Evolutionary conservation across 768 basidiomycete genomes (phyloP).

Genomic region (Boletus rubropictus): DNA sequence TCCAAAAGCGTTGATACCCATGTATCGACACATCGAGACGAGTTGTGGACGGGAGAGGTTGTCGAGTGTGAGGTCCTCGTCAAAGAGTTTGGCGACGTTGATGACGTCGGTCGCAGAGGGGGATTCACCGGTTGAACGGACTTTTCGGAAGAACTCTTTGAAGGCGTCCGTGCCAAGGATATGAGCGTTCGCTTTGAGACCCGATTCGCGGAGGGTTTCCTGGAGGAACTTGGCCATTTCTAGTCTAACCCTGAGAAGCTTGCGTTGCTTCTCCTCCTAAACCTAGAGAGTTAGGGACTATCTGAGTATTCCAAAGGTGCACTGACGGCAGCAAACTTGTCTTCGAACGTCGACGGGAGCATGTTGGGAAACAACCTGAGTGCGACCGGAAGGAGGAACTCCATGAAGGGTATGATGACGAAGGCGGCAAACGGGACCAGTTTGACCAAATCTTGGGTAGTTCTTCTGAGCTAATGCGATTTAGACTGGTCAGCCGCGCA

Average conservation of each 20-base stretch:
- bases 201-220: conserved; percentile 92
- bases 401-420: conserved; percentile 97
- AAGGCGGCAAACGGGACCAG: conserved; percentile 95
- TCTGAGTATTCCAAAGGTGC: background rate
- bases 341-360: conserved; percentile 97
- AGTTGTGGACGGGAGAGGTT: conserved; percentile 98
- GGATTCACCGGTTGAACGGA: conserved; percentile 90
- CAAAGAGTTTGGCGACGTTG: conserved; percentile 93
- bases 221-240: conserved; percentile 99
- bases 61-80: conserved; percentile 96
- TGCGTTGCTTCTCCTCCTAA: conserved; percentile 95
- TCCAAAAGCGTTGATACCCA: conserved; percentile 97
- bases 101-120: conserved; percentile 86
- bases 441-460: conserved; percentile 87
- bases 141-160: conserved; percentile 99
- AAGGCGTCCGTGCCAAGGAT: conserved; percentile 94
- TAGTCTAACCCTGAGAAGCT: conserved; percentile 86
- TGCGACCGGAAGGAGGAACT: conserved; percentile 89
- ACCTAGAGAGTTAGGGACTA: background rate
- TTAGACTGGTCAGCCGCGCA: conserved; percentile 2
- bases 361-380: conserved; percentile 98
- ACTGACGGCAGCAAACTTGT: conserved; percentile 87
- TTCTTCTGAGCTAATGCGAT: conserved; percentile 69
- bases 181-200: conserved; percentile 85
- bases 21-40: conserved; percentile 95